Evolutionary conservation across 2,329 filamentous ascomycete species (phyloP).

Genomic region (Aspergillus fumigatus): DNA sequence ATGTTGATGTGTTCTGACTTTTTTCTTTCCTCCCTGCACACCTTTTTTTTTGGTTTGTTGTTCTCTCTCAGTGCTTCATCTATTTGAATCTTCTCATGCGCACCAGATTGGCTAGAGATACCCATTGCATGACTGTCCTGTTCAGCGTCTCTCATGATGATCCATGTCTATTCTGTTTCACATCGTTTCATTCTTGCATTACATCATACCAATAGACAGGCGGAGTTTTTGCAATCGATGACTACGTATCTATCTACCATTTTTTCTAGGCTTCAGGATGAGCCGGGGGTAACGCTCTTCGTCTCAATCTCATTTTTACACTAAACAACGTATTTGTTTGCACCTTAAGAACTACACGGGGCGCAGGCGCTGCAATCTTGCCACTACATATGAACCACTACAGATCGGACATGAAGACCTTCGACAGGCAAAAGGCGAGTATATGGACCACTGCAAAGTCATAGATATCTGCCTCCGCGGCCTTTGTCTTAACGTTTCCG

Average conservation of each 20-base stretch:
- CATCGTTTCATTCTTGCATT: background rate
- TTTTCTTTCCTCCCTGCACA: background rate
- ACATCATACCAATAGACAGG: conserved; percentile 1
- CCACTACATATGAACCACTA: too few species aligned
- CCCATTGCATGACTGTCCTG: conserved; percentile 2
- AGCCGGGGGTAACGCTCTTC: background rate
- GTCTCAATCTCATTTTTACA: background rate
- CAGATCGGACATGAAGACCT: too few species aligned
- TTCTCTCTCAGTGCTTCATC: background rate
- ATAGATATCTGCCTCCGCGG: background rate
- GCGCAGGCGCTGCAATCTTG: too few species aligned
- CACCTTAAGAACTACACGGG: background rate
- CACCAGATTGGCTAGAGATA: conserved; percentile 8
- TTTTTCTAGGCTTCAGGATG: background rate
- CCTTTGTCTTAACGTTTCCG: background rate
- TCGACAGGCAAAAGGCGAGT: too few species aligned
- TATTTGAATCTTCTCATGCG: conserved; percentile 6
- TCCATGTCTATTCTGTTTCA: background rate
- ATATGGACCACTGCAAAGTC: background rate
- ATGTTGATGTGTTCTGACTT: background rate
- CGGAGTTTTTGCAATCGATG: background rate
- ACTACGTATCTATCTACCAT: background rate
- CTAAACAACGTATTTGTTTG: background rate
- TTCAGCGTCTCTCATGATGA: background rate
- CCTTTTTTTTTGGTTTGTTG: background rate